Evolutionary conservation across 2,329 filamentous ascomycete species (phyloP).

Genomic region (Colletotrichum incanum): DNA sequence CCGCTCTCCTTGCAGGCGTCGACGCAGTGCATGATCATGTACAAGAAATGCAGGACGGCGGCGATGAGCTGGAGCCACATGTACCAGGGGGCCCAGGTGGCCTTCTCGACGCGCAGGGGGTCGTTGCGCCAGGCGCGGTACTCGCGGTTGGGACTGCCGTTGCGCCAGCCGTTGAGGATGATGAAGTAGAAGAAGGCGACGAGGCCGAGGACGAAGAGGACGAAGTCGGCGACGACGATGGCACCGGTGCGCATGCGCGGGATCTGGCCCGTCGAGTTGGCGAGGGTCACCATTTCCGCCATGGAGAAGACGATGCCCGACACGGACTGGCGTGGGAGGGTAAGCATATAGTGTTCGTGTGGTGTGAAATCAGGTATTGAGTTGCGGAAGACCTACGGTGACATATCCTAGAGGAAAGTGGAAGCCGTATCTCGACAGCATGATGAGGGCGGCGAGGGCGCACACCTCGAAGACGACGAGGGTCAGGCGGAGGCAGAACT

Average conservation of each 20-base stretch:
- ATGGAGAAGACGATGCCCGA: conserved; percentile 62
- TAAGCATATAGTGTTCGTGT: not conserved
- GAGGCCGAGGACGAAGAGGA: conserved; percentile 44
- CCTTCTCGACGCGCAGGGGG: conserved; percentile 42
- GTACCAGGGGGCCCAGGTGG: conserved; percentile 45
- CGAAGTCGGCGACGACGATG: conserved; percentile 43
- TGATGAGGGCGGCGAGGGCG: conserved; percentile 44
- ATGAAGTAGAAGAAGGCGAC: conserved; percentile 45
- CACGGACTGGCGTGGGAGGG: conserved; percentile 43
- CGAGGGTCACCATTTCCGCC: conserved; percentile 50
- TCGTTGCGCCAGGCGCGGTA: conserved; percentile 38
- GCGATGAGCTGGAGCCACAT: conserved; percentile 46
- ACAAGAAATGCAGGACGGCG: conserved; percentile 44
- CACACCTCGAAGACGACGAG: conserved; percentile 45
- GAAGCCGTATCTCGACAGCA: conserved; percentile 39
- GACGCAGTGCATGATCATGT: conserved; percentile 45
- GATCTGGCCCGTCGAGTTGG: conserved; percentile 44
- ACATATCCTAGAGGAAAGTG: conserved; percentile 42
- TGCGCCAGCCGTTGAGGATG: conserved; percentile 43
- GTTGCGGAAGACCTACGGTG: conserved; percentile 24
- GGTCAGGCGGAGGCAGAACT: conserved; percentile 44
- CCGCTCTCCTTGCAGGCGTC: conserved; percentile 39
- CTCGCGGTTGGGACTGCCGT: conserved; percentile 32
- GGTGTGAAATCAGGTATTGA: too few species aligned
- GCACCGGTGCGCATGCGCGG: conserved; percentile 40